Percentiles rank a stretch among this genome's conserved stretches.
phyloP scores from a whole-genome alignment of 164 flowering plant species.

The Warburgia ugandensis region DNA sequence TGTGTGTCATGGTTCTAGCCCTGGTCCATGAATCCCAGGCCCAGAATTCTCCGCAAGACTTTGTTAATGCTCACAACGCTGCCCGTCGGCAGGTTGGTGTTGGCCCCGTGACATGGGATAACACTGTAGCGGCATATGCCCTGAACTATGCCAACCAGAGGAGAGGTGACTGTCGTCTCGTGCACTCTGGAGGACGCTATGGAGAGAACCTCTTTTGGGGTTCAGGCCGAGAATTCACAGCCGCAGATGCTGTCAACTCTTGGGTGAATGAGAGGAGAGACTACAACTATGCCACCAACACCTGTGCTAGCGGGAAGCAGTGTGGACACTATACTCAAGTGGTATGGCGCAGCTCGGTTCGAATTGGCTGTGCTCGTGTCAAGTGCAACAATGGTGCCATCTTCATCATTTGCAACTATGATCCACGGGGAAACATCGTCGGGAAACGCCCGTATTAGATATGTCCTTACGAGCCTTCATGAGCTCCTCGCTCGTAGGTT shows the following conservation, averaged over 20 bases:
- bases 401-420: slow-evolving; percentile 88
- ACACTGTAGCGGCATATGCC: slow-evolving; percentile 16
- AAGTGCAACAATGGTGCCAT: slow-evolving; percentile 71
- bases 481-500: too few relatives aligned
- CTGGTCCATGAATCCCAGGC: slow-evolving; percentile 12
- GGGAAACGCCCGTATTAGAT: slow-evolving; percentile 56
- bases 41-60: slow-evolving; percentile 35
- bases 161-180: slow-evolving; percentile 11
- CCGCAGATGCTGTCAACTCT: slow-evolving; percentile 59
- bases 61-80: slow-evolving; percentile 26
- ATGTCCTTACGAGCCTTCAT: too few relatives aligned
- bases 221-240: slow-evolving; percentile 7
- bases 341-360: slow-evolving; percentile 64
- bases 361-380: slow-evolving; percentile 73
- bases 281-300: slow-evolving; percentile 45
- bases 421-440: slow-evolving; percentile 62
- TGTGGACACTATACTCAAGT: slow-evolving; percentile 95
- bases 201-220: slow-evolving; percentile 22
- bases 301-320: slow-evolving; percentile 41
- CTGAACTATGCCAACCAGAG: slow-evolving; percentile 16
- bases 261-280: slow-evolving; percentile 82
- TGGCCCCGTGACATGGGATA: slow-evolving; percentile 17
- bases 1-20: not conserved
- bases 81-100: slow-evolving; percentile 18
- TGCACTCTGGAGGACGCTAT: slow-evolving; percentile 13